Base-by-base conservation (phyloP, 2,329 filamentous ascomycete species). In the Colletotrichum sp. region DNA sequence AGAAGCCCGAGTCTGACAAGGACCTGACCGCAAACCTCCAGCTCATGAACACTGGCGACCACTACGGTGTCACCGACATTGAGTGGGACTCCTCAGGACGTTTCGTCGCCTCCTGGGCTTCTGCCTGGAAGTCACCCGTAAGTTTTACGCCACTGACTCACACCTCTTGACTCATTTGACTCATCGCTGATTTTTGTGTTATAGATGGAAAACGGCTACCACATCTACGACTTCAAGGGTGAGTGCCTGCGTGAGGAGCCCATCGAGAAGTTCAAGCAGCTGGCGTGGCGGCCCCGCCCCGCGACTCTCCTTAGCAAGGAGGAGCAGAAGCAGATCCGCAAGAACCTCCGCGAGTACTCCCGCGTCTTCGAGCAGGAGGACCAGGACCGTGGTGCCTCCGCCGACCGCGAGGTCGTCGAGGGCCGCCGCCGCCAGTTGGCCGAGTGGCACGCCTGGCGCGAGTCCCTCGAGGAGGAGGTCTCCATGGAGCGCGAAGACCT, bases 201-300 rank as follows among this genome's bases (percentile, higher is more conserved):
- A 65, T 83, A 98, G 95, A 98, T 99, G 95, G 97, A 99, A 90
- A 99, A 99, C 85, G 97, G 97, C 78, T 99, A 98, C 90, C 96
- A 99, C 85, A 89, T 99, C 77, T 99, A 98, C 91, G 96, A 98
- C 84, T 99, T 99, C 92, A 95, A 93, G 85, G 98, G 97, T 79
- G 93, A 95, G 81, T 91, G 94, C 71, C 92, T 99, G 71, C 93
- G 96, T 75, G 98, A 99, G 87, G 95, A 98, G 86, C 93, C 93
- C 68, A 91, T 98, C 75, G 97, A 99, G 80, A 98, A 98, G 87
- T 99, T 99, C 92, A 98, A 98, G 92, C 97, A 99, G 86, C 95
- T 96, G 87, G 87, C 95, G 78, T 99, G 97, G 97, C 94, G 97
- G 60, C 97, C 97, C 24, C 94, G 97, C 59, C 97, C 97, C 24